Evolutionary conservation across 345 rosid genomes (phyloP).

Genomic region (Hypericum androsaemum): DNA sequence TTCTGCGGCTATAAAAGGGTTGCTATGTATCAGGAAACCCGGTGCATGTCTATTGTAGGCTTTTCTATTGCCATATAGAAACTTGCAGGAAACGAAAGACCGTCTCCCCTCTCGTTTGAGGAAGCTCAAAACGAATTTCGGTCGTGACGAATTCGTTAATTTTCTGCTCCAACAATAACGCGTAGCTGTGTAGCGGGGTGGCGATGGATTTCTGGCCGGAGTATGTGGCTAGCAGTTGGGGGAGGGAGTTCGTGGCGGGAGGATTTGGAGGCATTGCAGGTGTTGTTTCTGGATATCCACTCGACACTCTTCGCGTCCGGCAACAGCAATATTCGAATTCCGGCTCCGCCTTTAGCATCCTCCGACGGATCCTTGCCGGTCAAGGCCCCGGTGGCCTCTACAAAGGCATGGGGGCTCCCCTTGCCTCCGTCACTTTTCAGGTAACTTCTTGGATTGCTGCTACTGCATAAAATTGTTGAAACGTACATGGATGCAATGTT

Average conservation of each 20-base stretch:
- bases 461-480: no score
- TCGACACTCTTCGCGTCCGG: conserved; percentile 71
- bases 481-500: no score
- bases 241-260: conserved; percentile 81
- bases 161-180: no score
- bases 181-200: no score
- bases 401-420: conserved; percentile 88
- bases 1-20: no score
- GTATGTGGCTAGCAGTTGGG: conserved; percentile 78
- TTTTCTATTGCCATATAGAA: no score
- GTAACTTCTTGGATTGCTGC: conserved; percentile 18
- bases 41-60: no score
- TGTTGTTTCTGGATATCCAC: conserved; percentile 76
- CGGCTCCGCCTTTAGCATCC: conserved; percentile 64
- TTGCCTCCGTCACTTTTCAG: conserved; percentile 94
- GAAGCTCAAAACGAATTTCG: no score
- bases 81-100: no score
- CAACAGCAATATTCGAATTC: conserved; percentile 52
- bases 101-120: no score
- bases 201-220: conserved; percentile 92
- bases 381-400: conserved; percentile 73
- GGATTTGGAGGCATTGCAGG: conserved; percentile 97
- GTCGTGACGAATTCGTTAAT: no score
- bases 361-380: conserved; percentile 39
- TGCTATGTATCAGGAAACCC: no score